Evolutionary conservation across 306 rosid species (phyloP), one percentile per base, ranked within the genome.

Genomic region (Oxytropis ochrocephala): DNA sequence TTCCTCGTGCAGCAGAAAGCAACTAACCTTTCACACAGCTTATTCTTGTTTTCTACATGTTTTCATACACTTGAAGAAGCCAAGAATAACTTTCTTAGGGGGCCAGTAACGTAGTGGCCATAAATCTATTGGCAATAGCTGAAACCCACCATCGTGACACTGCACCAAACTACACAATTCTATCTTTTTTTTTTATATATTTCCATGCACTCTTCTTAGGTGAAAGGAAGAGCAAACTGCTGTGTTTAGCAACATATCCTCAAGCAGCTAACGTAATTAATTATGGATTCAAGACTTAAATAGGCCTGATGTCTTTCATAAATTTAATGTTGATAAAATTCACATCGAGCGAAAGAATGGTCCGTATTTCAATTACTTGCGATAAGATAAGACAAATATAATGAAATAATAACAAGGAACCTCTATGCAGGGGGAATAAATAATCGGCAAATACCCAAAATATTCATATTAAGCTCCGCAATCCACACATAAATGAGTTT

Each of bases 61-160:
- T 64, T 64, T 24, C 50, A 38, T 8, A 53, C 56, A 18, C 53
- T 70, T 64, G 47, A 53, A 62, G 56, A 67, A 46, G 19, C 8
- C 0, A 77, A 16, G 67, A 62, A 70, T 77, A 70, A 33, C 81
- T 62, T 69, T 43, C 70, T 67, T 67, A 21, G 16, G 47, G 38
- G 71, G 66, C 3, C 58, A 60, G 64, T 6, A 16, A 18, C 5
- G 43, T 21, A 36, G 41, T 66, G 50, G 49, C 32, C 75, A 41
- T 10, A 21, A 24, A 55, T 51, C 5, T 12, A 12, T 44, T 38
- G 6, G 29, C 44, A 69, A n/a, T 41, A 53, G 24, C 39, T 5
- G 71, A 67, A 50, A 67, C 70, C 54, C 12, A 24, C 49, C n/a
- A 21, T 41, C 33, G 60, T 27, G 21, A 52, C 64, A 24, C 7